These are phyloP conservation scores for Allium cepa DNA, from an alignment of 106 monocot genomes.

Conservation along the genomic window DNA sequence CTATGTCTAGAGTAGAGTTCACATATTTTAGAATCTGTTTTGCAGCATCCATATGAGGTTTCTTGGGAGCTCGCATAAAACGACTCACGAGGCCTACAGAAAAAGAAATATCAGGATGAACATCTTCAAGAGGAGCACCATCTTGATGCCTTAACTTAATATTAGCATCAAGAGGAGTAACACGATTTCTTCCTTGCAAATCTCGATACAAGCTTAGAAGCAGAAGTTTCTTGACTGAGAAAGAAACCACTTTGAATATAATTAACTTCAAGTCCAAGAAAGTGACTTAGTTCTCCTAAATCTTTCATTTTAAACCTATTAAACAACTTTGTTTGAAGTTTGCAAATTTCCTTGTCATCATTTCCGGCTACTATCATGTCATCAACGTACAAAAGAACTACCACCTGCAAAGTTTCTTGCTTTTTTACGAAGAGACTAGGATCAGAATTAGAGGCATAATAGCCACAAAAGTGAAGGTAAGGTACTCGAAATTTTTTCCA, in stretches of 20 bases:
- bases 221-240: not conserved
- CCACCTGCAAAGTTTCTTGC: not conserved
- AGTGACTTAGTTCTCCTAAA: not conserved
- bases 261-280: not conserved
- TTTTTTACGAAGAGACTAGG: not conserved
- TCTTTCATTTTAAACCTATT: constrained; percentile 5
- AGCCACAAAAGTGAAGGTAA: constrained; percentile 13
- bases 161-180: constrained; percentile 6
- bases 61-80: constrained; percentile 1
- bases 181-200: not conserved
- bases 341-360: not conserved
- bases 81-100: constrained; percentile 4
- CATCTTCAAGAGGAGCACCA: not conserved
- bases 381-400: not conserved
- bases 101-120: constrained; percentile 5
- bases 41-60: constrained; percentile 3
- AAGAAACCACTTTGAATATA: not conserved
- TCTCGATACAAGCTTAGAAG: not conserved
- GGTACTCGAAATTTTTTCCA: constrained; percentile 4
- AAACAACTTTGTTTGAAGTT: not conserved
- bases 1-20: constrained; percentile 2
- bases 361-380: not conserved
- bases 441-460: not conserved
- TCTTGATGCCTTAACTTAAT: not conserved
- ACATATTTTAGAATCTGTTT: constrained; percentile 10